Percentiles rank a stretch among this genome's conserved stretches.
Evolutionary conservation across 768 basidiomycete genomes (phyloP).

Genomic region (Coprinopsis strossmayeri): DNA sequence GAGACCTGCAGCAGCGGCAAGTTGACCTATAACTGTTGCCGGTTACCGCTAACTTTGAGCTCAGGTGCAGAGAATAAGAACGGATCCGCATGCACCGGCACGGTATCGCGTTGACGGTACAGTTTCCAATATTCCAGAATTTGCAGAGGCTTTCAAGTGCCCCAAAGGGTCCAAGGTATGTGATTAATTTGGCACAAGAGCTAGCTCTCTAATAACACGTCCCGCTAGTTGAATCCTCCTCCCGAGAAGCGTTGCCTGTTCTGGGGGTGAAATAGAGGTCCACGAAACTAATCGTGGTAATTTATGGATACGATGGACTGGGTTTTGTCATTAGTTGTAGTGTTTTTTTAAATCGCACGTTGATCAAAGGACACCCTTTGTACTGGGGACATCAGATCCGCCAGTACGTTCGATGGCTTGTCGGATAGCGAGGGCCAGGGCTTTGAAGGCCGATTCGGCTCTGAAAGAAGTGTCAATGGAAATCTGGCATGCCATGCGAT

Average conservation of each 20-base stretch:
- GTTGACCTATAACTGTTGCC: slow-evolving; percentile 17
- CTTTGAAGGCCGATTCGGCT: slow-evolving; percentile 97
- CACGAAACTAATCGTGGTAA: slow-evolving; percentile 12
- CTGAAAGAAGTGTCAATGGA: slow-evolving; percentile 32
- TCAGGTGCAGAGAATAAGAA: slow-evolving; percentile 71
- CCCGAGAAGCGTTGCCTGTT: slow-evolving; percentile 71
- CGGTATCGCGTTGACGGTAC: slow-evolving; percentile 83
- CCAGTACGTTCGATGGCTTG: slow-evolving; percentile 92
- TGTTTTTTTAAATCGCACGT: slow-evolving; percentile 3
- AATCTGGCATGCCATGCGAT: slow-evolving; percentile 6
- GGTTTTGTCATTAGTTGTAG: slow-evolving; percentile 2
- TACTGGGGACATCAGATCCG: slow-evolving; percentile 87
- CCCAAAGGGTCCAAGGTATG: slow-evolving; percentile 66
- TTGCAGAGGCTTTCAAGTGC: slow-evolving; percentile 84
- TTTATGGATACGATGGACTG: background rate
- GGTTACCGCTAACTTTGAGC: background rate
- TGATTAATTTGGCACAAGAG: slow-evolving; percentile 1
- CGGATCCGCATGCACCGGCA: slow-evolving; percentile 85
- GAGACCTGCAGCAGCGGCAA: slow-evolving; percentile 70
- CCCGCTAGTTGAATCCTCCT: slow-evolving; percentile 71
- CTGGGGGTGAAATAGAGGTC: no score
- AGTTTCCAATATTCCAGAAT: slow-evolving; percentile 80
- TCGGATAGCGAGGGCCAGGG: slow-evolving; percentile 88
- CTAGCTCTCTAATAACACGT: background rate
- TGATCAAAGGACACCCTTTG: slow-evolving; percentile 81